A percentile compares a stretch with the other conserved stretches of the same genome.
These are phyloP conservation scores for Arbutus unedo DNA, from an alignment of 148 eudicot genomes.

Conservation along the genomic window DNA sequence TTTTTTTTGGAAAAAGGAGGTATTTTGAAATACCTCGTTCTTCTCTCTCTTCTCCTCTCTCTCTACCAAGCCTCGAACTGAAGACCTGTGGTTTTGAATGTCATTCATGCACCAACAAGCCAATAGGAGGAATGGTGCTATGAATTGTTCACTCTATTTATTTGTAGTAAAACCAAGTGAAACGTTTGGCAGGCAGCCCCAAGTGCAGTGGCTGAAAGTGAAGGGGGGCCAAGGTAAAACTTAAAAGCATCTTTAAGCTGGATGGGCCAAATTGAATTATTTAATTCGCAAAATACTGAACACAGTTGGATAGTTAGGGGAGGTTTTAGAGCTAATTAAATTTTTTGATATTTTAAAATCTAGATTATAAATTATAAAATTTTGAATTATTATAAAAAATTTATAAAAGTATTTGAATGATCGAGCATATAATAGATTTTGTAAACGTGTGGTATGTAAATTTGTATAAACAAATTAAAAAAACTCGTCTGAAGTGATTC, in stretches of 20 bases:
- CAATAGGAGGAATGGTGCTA: background rate
- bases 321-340: too few species aligned
- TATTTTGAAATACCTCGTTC: conserved; percentile 10
- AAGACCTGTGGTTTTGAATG: background rate
- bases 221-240: background rate
- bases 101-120: background rate
- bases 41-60: background rate
- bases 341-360: too few species aligned
- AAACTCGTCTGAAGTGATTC: too few species aligned
- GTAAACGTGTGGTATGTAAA: too few species aligned
- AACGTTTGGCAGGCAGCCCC: too few species aligned
- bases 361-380: too few species aligned
- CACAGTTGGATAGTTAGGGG: too few species aligned
- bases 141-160: background rate
- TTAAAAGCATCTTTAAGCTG: background rate
- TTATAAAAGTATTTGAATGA: too few species aligned
- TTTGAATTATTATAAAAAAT: too few species aligned
- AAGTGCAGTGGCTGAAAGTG: too few species aligned
- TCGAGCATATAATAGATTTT: too few species aligned
- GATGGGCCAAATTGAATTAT: background rate
- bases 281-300: background rate
- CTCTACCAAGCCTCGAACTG: conserved; percentile 11
- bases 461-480: too few species aligned
- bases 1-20: background rate
- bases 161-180: background rate